Evolutionary conservation across 2,329 filamentous ascomycete species (phyloP), one percentile per base, ranked within the genome.

Genomic region (Dactylella cylindrospora): DNA sequence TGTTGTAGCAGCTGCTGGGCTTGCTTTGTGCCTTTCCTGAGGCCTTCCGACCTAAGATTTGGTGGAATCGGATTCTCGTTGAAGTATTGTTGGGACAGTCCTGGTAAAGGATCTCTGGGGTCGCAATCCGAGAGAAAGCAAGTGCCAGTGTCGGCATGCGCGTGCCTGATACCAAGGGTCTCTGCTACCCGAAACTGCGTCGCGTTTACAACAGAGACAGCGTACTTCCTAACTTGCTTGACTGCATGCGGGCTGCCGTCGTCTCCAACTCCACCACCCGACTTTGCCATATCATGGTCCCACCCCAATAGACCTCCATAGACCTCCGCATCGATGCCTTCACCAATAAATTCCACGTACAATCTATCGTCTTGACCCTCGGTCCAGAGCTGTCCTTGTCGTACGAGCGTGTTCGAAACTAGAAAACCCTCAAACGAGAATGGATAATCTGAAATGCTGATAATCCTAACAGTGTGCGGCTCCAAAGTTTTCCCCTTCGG

Each of bases 381-480:
- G 1, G 50, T 54, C 67, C 67, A 69, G 9, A 47, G 53, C 9
- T 55, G 43, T 15, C 67, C 67, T 35, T 68, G 66, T 6, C 41
- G 35, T n/a, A 69, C 53, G 2, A 67, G 47, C 3, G 64, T 55
- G 20, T 65, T 67, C 45, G 64, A 32, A 2, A 68, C 64, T n/a
- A 66, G 22, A 15, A 69, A 40, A 4, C 67, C 67, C 38, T 68
- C 67, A 31, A 69, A 68, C 10, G 54, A 60, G 32, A 69, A 55
- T 13, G 67, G 67, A 12, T 67, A 65, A n/a, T 65, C 65, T n/a
- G 66, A 40, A 2, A 65, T 57, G 23, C 64, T 65, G 9, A 66
- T 67, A 5, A 69, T 57, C 2, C 67, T 52, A 8, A 69, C 53
- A 2, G 66, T 65, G 19, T 69, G 67, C 3, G 67, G 67, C 8